Base-by-base conservation (phyloP, 75 land plant genomes). In the Selaginella moellendorffii region DNA sequence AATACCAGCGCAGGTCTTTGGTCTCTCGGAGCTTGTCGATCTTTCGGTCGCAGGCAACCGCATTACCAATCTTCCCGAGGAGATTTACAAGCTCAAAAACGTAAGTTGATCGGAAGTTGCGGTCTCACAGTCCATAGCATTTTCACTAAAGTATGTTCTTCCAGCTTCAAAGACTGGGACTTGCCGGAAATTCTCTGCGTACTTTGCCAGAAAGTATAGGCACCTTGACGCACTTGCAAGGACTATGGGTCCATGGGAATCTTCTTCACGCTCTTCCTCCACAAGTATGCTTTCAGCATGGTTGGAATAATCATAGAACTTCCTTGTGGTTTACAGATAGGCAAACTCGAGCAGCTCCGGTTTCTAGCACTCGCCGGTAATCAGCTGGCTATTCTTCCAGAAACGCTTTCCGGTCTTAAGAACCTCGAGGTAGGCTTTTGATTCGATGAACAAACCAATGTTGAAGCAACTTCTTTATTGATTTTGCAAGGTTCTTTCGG, bases 161-260 rank as follows among this genome's bases (percentile, higher is more conserved):
- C n/a, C 76, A 74, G 76, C 36, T 74, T 22, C 68, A 65, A 56
- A 65, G 69, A 60, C 51, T 76, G 65, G 78, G 78, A 26, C 26
- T 76, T 27, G 76, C 78, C 60, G 74, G 78, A 65, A 76, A 76
- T 36, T 26, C 29, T 60, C 58, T 76, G 27, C 19, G 26, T 28
- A 65, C 36, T 63, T 31, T 76, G 14, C 74, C 78, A 27, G 58
- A 58, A 36, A 65, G 69, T 27, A 76, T 76, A 28, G 69, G 78
- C 28, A 54, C 63, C 23, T 12, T 76, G 22, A 30, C 52, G 30
- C 56, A 75, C 52, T 69, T 76, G 1, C 69, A 71, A 62, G 74
- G 74, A 18, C 65, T 76, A 30, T 76, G 78, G 78, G 28, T 76
- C 24, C 74, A 71, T 46, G 78, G 78, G 18, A 76, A 76, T 52